A percentile compares a stretch with the other conserved stretches of the same genome.
Conservation (phyloP, 495 filamentous ascomycete genomes). For the Thermothielavioides terrestris region DNA sequence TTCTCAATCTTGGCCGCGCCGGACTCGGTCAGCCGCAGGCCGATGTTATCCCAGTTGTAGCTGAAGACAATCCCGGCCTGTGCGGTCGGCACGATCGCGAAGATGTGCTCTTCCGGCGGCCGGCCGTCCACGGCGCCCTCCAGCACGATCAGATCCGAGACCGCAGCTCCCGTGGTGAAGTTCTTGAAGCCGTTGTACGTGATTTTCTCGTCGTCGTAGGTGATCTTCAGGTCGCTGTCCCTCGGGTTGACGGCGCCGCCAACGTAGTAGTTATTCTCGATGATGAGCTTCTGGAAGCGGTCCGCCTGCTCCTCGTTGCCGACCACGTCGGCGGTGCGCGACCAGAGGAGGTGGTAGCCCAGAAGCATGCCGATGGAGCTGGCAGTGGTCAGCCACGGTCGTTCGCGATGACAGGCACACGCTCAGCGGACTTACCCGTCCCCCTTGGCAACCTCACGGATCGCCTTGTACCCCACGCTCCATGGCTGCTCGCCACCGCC, state of each 20-base stretch:
- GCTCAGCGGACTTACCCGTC: slow-evolving; percentile 37
- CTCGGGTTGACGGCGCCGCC: slow-evolving; percentile 56
- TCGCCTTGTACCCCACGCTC: slow-evolving; percentile 47
- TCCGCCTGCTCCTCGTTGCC: slow-evolving; percentile 48
- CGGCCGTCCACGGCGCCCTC: slow-evolving; percentile 46
- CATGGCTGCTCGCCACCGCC: slow-evolving; percentile 52
- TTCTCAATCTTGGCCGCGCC: slow-evolving; percentile 50
- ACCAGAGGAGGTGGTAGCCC: slow-evolving; percentile 56
- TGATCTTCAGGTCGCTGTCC: slow-evolving; percentile 49
- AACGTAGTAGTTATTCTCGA: slow-evolving; percentile 52
- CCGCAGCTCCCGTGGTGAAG: slow-evolving; percentile 55
- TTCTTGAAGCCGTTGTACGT: slow-evolving; percentile 51
- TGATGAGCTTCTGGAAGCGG: slow-evolving; percentile 43
- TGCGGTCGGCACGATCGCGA: slow-evolving; percentile 44
- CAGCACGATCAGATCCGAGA: slow-evolving; percentile 54
- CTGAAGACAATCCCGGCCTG: slow-evolving; percentile 48
- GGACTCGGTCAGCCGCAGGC: slow-evolving; percentile 52
- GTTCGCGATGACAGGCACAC: background rate
- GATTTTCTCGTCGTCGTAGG: slow-evolving; percentile 40
- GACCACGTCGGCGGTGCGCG: slow-evolving; percentile 42
- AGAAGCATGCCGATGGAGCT: slow-evolving; percentile 50
- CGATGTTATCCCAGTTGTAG: slow-evolving; percentile 56
- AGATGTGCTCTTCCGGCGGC: slow-evolving; percentile 48
- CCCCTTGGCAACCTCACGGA: slow-evolving; percentile 49
- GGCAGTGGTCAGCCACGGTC: slow-evolving; percentile 5